Conservation (phyloP, 345 rosid species). For the Laguncularia racemosa region DNA sequence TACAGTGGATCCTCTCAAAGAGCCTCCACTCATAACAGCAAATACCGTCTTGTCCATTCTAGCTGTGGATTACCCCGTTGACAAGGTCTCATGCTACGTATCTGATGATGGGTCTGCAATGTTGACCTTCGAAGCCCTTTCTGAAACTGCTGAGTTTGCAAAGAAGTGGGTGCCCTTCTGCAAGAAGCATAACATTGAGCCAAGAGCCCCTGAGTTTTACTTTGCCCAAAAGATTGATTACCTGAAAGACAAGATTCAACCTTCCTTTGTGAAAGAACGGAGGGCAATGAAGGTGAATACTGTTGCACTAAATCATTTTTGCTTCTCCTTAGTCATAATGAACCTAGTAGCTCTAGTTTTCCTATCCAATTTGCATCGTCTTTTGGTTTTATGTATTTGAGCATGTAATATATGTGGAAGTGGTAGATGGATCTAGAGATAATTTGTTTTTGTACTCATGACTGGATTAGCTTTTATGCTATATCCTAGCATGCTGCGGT, state of each 20-base stretch:
- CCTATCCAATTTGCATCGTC: too few relatives aligned
- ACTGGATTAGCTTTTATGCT: too few relatives aligned
- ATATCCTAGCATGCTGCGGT: too few relatives aligned
- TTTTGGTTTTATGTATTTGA: too few relatives aligned
- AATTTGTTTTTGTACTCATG: too few relatives aligned
- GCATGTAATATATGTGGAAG: too few relatives aligned
- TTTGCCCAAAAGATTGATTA: conserved; percentile 98
- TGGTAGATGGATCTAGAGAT: too few relatives aligned
- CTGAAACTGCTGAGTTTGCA: conserved; percentile 98
- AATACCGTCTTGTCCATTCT: conserved; percentile 98
- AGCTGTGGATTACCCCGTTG: conserved; percentile 97
- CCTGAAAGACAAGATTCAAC: conserved; percentile 94
- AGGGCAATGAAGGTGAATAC: conserved; percentile 87
- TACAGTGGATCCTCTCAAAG: conserved; percentile 99
- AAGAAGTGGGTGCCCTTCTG: conserved; percentile 99
- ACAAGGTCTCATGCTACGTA: conserved; percentile 98
- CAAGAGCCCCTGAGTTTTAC: conserved; percentile 98
- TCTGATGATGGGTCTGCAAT: conserved; percentile 99
- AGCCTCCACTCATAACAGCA: conserved; percentile 95
- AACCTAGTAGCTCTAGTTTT: too few relatives aligned
- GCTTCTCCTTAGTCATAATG: background rate
- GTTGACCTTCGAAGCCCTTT: conserved; percentile 96
- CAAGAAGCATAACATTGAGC: conserved; percentile 96
- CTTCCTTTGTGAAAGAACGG: conserved; percentile 98
- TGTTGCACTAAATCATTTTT: conserved; percentile 4